phyloP scores from a whole-genome alignment of 352 stramenopile species.

The Globisporangium paroecandrum region DNA sequence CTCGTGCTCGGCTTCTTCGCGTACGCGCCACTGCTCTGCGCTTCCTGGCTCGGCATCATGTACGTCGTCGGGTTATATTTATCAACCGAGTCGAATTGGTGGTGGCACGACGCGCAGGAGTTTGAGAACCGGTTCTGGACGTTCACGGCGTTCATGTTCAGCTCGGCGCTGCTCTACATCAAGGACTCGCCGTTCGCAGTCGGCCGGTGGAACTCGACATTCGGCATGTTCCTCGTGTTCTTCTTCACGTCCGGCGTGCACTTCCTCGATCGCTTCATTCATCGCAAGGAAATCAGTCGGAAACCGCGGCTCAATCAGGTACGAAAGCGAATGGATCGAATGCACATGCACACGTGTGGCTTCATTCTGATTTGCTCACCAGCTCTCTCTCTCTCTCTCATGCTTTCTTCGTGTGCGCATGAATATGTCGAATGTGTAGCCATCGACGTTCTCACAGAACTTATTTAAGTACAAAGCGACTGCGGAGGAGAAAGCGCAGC shows the following conservation, averaged over 20 bases:
- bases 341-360: not conserved
- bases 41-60: conserved; percentile 75
- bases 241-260: conserved; percentile 76
- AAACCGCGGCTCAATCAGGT: conserved; percentile 50
- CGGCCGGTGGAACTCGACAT: conserved; percentile 61
- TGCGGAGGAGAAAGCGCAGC: conserved; percentile 71
- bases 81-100: conserved; percentile 80
- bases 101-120: conserved; percentile 89
- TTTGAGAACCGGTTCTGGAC: conserved; percentile 98
- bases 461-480: conserved; percentile 83
- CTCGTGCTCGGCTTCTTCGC: conserved; percentile 81
- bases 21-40: conserved; percentile 74
- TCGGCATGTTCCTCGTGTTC: conserved; percentile 77
- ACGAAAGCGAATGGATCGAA: not conserved
- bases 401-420: not conserved
- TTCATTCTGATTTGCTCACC: conserved; percentile 4
- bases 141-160: conserved; percentile 92
- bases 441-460: conserved; percentile 59
- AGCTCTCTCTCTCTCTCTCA: not conserved
- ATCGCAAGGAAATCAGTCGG: conserved; percentile 68
- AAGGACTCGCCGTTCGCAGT: conserved; percentile 91
- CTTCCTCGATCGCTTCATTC: conserved; percentile 81
- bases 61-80: conserved; percentile 83
- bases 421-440: conserved; percentile 16
- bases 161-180: conserved; percentile 91